Evolutionary conservation across 352 stramenopile genomes (phyloP).

Genomic region (Discostella stelligera): DNA sequence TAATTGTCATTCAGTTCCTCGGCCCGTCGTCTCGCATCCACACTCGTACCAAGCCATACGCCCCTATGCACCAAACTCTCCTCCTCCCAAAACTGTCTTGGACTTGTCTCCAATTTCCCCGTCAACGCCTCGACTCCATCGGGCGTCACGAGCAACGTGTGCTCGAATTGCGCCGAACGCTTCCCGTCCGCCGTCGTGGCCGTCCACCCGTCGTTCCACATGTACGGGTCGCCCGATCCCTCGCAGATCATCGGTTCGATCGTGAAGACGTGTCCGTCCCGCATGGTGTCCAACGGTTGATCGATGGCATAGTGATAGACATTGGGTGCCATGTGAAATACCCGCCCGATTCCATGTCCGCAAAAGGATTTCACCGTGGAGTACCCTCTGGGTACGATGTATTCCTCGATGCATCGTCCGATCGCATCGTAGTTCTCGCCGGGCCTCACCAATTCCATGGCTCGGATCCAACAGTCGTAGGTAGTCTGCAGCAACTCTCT

Average conservation of each 20-base stretch:
- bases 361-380: slow-evolving; percentile 93
- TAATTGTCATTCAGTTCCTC: slow-evolving; percentile 42
- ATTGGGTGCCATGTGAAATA: slow-evolving; percentile 96
- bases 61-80: slow-evolving; percentile 70
- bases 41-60: slow-evolving; percentile 69
- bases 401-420: slow-evolving; percentile 89
- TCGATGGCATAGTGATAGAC: slow-evolving; percentile 97
- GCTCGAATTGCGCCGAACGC: slow-evolving; percentile 95
- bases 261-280: slow-evolving; percentile 96
- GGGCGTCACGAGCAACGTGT: slow-evolving; percentile 95
- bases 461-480: slow-evolving; percentile 85
- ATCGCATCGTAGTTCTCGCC: slow-evolving; percentile 92
- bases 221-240: slow-evolving; percentile 75
- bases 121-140: slow-evolving; percentile 94
- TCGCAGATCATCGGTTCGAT: slow-evolving; percentile 99
- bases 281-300: slow-evolving; percentile 93
- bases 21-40: slow-evolving; percentile 33
- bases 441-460: slow-evolving; percentile 91
- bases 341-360: slow-evolving; percentile 82
- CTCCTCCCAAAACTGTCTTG: slow-evolving; percentile 84
- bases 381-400: slow-evolving; percentile 85
- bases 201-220: slow-evolving; percentile 97
- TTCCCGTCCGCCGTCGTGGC: slow-evolving; percentile 91
- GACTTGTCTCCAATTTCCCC: slow-evolving; percentile 78
- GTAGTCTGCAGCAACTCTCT: slow-evolving; percentile 88